Conservation (phyloP, 2,329 filamentous ascomycete genomes). For the Alternaria arborescens region DNA sequence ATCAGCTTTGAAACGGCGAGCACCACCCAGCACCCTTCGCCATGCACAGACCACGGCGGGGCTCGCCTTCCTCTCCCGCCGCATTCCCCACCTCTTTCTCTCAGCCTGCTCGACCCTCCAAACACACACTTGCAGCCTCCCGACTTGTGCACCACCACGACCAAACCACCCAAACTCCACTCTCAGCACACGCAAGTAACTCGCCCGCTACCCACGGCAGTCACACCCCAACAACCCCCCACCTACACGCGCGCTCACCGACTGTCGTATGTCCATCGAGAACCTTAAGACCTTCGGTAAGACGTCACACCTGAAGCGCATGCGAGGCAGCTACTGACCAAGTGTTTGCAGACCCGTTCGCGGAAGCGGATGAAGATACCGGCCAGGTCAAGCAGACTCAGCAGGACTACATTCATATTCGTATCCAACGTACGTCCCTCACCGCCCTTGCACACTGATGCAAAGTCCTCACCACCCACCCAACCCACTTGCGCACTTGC, state of each 20-base stretch:
- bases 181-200: constrained; percentile 16
- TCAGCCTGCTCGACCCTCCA: constrained; percentile 21
- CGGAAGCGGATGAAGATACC: constrained; percentile 99
- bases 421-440: constrained; percentile 84
- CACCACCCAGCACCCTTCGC: constrained; percentile 12
- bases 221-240: constrained; percentile 27
- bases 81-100: constrained; percentile 30
- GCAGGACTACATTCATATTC: constrained; percentile 98
- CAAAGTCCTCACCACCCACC: constrained; percentile 6
- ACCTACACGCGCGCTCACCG: constrained; percentile 36
- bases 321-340: constrained; percentile 9
- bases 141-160: constrained; percentile 17
- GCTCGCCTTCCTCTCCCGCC: constrained; percentile 22
- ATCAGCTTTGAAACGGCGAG: constrained; percentile 15
- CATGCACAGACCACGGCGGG: constrained; percentile 20
- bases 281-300: constrained; percentile 60
- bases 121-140: constrained; percentile 16
- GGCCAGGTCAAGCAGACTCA: constrained; percentile 89
- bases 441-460: constrained; percentile 11
- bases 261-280: constrained; percentile 47
- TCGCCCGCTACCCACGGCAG: constrained; percentile 13
- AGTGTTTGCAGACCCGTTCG: constrained; percentile 79
- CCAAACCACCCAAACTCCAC: constrained; percentile 17
- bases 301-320: constrained; percentile 6
- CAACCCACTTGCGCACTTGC: neutral